A percentile compares a stretch with the other conserved stretches of the same genome.
Evolutionary conservation across 495 filamentous ascomycete genomes (phyloP).

Genomic region (Penicillium paxilli): DNA sequence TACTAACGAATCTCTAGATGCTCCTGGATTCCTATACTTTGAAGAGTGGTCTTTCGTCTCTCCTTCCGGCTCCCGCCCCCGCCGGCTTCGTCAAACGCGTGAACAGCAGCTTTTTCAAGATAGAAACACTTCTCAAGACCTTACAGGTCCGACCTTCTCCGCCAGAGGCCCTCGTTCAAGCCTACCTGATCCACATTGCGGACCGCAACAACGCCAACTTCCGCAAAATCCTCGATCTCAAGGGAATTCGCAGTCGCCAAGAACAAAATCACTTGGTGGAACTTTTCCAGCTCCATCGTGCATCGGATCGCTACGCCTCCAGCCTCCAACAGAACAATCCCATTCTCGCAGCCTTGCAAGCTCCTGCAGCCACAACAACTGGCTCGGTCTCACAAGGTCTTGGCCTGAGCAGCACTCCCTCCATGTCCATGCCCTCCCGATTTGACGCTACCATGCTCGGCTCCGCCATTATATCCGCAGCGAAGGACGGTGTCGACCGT

Average conservation of each 20-base stretch:
- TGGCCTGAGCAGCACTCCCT: constrained; percentile 38
- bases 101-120: constrained; percentile 76
- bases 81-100: constrained; percentile 83
- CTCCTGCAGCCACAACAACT: constrained; percentile 35
- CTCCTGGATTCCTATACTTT: constrained; percentile 90
- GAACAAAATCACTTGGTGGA: constrained; percentile 86
- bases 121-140: constrained; percentile 93
- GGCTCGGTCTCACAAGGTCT: constrained; percentile 45
- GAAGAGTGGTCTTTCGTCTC: constrained; percentile 69
- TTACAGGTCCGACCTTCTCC: constrained; percentile 91
- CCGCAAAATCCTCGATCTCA: constrained; percentile 91
- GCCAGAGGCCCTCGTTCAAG: constrained; percentile 91
- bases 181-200: constrained; percentile 92
- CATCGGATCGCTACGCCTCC: constrained; percentile 53
- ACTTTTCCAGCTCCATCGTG: constrained; percentile 80
- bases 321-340: constrained; percentile 46
- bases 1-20: constrained; percentile 58
- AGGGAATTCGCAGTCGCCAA: constrained; percentile 73
- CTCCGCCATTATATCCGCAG: constrained; percentile 73
- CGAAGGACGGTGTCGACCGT: constrained; percentile 86
- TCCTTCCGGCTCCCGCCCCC: constrained; percentile 48
- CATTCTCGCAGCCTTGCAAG: constrained; percentile 40
- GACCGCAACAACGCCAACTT: constrained; percentile 93
- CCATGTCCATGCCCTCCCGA: constrained; percentile 51
- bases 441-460: constrained; percentile 79